Conservation (phyloP, 2,329 filamentous ascomycete genomes). For the Trichoderma sp. region DNA sequence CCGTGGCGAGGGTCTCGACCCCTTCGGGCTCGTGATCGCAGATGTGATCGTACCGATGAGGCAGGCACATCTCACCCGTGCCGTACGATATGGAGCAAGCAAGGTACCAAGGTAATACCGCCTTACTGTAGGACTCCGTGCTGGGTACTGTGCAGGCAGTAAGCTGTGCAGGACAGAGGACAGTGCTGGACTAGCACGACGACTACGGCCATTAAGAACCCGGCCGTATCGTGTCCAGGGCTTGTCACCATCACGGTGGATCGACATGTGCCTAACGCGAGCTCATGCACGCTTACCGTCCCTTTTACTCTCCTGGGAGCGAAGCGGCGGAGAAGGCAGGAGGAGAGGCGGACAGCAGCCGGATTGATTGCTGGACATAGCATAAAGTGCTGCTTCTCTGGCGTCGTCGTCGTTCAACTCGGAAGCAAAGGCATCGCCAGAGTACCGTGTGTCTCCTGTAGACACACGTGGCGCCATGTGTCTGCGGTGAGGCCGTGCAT, state of each 20-base stretch:
- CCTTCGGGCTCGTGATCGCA: conserved; percentile 5
- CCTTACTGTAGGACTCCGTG: neutral
- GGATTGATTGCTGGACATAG: neutral
- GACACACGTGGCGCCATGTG: conserved; percentile 11
- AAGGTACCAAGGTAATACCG: neutral
- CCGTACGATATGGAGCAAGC: conserved; percentile 4
- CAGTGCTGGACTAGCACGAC: neutral
- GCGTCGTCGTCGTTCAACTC: neutral
- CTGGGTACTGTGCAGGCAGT: neutral
- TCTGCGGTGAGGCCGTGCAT: conserved; percentile 16
- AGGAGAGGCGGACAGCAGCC: neutral
- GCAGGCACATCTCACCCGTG: conserved; percentile 12
- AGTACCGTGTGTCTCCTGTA: neutral
- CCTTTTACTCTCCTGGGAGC: neutral
- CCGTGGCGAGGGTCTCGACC: neutral
- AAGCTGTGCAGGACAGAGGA: neutral
- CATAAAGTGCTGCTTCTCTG: neutral
- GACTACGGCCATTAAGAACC: neutral
- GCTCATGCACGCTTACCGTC: neutral
- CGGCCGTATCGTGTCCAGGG: neutral
- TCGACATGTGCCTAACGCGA: neutral
- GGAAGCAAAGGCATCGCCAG: neutral
- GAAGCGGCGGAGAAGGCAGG: neutral
- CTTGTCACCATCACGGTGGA: neutral
- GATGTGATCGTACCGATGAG: conserved; percentile 16